A percentile compares a stretch with the other conserved stretches of the same genome.
phyloP scores from a whole-genome alignment of 2,329 filamentous ascomycete genomes.

The Cercospora citrullina region DNA sequence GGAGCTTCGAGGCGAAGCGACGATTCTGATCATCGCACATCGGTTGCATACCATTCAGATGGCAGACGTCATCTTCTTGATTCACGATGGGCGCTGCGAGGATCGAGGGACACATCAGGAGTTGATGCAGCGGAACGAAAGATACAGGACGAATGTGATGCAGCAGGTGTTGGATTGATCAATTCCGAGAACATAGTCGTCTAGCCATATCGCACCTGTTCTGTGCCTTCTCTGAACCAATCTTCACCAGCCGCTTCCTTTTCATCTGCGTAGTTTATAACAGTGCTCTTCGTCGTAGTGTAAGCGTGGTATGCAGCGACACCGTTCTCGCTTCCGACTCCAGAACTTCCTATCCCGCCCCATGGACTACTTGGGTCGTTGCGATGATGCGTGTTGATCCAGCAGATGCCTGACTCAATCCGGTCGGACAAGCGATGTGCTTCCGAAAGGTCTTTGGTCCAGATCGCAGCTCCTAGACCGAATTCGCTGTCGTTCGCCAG shows the following conservation, averaged over 20 bases:
- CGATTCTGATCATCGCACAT: constrained; percentile 49
- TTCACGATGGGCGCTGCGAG: constrained; percentile 40
- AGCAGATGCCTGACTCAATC: constrained; percentile 69
- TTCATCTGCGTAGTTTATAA: constrained; percentile 65
- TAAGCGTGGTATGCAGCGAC: constrained; percentile 52
- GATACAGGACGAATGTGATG: constrained; percentile 34
- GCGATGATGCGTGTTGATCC: constrained; percentile 62
- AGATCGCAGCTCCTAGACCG: constrained; percentile 53
- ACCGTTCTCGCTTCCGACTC: constrained; percentile 73
- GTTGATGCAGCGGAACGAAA: constrained; percentile 39
- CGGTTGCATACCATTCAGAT: constrained; percentile 43
- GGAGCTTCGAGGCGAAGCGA: constrained; percentile 34
- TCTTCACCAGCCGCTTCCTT: constrained; percentile 59
- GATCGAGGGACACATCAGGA: constrained; percentile 44
- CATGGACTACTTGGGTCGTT: constrained; percentile 72
- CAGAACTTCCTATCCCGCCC: constrained; percentile 64
- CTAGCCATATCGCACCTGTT: constrained; percentile 62
- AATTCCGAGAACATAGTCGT: not conserved
- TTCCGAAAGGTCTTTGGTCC: constrained; percentile 53
- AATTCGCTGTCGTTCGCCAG: constrained; percentile 55
- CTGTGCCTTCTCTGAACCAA: constrained; percentile 65
- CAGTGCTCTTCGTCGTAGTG: constrained; percentile 61
- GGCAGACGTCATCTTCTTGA: constrained; percentile 43
- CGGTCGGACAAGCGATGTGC: constrained; percentile 52
- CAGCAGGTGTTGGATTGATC: constrained; percentile 3